Evolutionary conservation across 805 yeast species (phyloP).

Genomic region (Kodamaea laetipori): DNA sequence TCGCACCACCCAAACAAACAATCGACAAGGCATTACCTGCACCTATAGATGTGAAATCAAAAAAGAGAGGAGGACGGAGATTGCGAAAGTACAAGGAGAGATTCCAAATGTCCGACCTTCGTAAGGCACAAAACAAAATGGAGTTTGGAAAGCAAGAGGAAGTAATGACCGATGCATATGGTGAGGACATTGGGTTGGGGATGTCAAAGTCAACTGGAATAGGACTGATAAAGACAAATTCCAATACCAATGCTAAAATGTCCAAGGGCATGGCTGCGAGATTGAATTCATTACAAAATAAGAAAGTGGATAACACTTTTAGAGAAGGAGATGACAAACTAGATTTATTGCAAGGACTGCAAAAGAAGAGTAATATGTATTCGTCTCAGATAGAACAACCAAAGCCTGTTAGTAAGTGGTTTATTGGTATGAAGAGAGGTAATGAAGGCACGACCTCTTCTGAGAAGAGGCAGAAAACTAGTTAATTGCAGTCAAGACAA

Average conservation of each 20-base stretch:
- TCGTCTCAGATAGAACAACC: not conserved
- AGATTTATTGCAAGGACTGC: not conserved
- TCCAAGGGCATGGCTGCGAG: constrained; percentile 62
- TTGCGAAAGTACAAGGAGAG: constrained; percentile 79
- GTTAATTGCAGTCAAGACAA: not conserved
- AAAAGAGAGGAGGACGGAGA: constrained; percentile 84
- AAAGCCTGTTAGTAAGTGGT: constrained; percentile 21
- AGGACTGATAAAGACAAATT: constrained; percentile 37
- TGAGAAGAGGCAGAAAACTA: not conserved
- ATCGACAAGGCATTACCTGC: constrained; percentile 65
- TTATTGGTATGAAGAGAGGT: constrained; percentile 23
- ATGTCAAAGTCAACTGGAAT: constrained; percentile 50
- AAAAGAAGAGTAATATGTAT: not conserved
- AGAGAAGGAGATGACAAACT: constrained; percentile 8
- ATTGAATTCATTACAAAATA: constrained; percentile 24
- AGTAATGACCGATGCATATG: constrained; percentile 61
- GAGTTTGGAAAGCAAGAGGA: constrained; percentile 78
- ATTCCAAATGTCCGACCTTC: constrained; percentile 75
- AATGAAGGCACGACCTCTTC: not conserved
- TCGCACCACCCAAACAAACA: constrained; percentile 71
- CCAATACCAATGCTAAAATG: constrained; percentile 57
- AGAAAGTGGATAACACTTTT: constrained; percentile 17
- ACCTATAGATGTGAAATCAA: constrained; percentile 75
- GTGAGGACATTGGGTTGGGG: constrained; percentile 84
- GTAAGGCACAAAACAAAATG: constrained; percentile 82